Evolutionary conservation across 768 basidiomycete species (phyloP), one percentile per base, ranked within the genome.

Genomic region (Boletus tylopilopsis): DNA sequence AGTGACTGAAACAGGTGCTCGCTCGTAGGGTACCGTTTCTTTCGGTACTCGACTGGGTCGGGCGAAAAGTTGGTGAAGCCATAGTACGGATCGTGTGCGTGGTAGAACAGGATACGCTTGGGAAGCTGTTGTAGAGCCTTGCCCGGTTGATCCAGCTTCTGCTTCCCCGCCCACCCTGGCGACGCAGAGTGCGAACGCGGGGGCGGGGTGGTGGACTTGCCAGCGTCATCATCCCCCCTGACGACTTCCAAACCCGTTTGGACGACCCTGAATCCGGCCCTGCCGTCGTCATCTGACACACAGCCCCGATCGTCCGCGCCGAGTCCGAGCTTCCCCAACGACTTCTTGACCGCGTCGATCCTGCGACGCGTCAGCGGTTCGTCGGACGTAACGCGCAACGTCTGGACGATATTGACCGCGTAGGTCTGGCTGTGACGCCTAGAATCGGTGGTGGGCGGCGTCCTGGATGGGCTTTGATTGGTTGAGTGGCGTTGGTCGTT

Each of bases 1-100:
- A 75, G 64, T 21, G 76, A 69, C 47, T 77, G 75, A 42, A 74
- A 77, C 34, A 78, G 54, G 53, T 77, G 77, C 53, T 76, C 76
- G 40, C 72, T 72, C 10, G 77, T 77, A 1, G 72, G 72, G 50
- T 77, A 77, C 3, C 53, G 37, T 52, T 67, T 71, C 13, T 72
- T 70, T 12, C 55, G 48, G 50, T 73, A 75, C 19, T 63, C 56
- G 25, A 78, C 67, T 5, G 69, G 58, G 55, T 77, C 71, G 6
- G 72, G 57, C 4, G 76, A 76, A 50, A 73, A 73, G 57, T 74
- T 74, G 43, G 74, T 72, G 57, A 74, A 74, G 13, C 70, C 69
- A 44, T 75, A 71, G 53, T 68, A 52, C 21, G 64, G 67, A 46
- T 63, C 61, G n/a, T 61, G 45, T 39, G 60, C 64, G 35, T 63